These are phyloP conservation scores for Taphrina sp. DNA, from an alignment of 1,139 yeast genomes.

Conservation along the genomic window DNA sequence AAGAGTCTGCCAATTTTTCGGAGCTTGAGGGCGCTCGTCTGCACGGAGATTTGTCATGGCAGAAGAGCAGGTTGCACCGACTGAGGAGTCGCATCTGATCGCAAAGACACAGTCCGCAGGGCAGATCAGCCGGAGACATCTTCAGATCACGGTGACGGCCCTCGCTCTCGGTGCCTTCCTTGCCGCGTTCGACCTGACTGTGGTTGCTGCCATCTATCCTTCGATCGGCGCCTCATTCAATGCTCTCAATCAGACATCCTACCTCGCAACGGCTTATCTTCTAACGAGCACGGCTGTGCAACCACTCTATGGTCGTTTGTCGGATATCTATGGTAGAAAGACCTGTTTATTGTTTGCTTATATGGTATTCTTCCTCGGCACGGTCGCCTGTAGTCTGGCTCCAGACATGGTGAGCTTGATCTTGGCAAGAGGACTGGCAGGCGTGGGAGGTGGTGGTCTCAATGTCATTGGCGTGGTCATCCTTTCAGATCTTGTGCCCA, in stretches of 20 bases:
- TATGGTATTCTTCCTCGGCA: constrained; percentile 50
- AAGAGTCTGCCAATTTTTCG: no score
- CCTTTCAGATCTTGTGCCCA: constrained; percentile 53
- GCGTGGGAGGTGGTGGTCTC: constrained; percentile 56
- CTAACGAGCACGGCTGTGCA: constrained; percentile 64
- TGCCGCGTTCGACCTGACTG: constrained; percentile 63
- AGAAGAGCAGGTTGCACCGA: no score
- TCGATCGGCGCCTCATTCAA: constrained; percentile 62
- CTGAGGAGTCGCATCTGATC: no score
- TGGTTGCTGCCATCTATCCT: constrained; percentile 63
- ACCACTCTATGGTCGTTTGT: constrained; percentile 62
- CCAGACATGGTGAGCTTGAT: constrained; percentile 48
- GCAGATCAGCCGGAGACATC: neutral
- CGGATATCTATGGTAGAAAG: constrained; percentile 56
- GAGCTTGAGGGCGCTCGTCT: no score
- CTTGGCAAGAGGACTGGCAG: constrained; percentile 53
- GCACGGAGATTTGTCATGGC: no score
- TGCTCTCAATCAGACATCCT: constrained; percentile 54
- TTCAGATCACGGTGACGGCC: constrained; percentile 17
- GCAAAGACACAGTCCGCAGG: no score
- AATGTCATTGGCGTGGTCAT: constrained; percentile 51
- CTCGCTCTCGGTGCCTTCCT: constrained; percentile 52
- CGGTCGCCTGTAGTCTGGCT: constrained; percentile 49
- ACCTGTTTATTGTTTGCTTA: constrained; percentile 49
- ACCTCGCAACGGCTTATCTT: constrained; percentile 63